A percentile compares a stretch with the other conserved stretches of the same genome.
Evolutionary conservation across 208 protist genomes (phyloP).

Genomic region (Trypanosoma theileri): DNA sequence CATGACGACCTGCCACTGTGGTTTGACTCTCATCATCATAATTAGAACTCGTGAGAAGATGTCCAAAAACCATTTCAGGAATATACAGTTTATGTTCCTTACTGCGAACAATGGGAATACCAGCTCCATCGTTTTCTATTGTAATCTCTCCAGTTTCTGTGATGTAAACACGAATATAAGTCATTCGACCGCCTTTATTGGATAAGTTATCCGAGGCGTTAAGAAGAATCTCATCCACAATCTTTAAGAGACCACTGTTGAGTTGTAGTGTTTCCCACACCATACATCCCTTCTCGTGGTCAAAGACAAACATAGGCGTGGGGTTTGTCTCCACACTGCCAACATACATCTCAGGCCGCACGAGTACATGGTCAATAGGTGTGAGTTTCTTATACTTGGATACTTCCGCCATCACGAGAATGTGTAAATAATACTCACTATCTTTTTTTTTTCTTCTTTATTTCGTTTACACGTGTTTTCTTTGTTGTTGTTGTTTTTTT

Average conservation of each 20-base stretch:
- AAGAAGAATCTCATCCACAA: conserved; percentile 99
- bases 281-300: conserved; percentile 81
- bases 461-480: too few relatives aligned
- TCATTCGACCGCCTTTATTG: conserved; percentile 70
- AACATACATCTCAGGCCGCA: conserved; percentile 98
- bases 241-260: conserved; percentile 96
- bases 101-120: conserved; percentile 93
- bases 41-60: conserved; percentile 96
- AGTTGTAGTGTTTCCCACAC: conserved; percentile 90
- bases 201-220: conserved; percentile 98
- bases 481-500: too few relatives aligned
- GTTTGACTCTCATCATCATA: conserved; percentile 94
- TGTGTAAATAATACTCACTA: background rate
- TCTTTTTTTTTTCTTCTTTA: too few relatives aligned
- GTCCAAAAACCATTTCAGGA: conserved; percentile 97
- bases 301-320: conserved; percentile 88
- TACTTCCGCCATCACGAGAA: conserved; percentile 64
- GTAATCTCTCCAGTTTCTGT: conserved; percentile 87
- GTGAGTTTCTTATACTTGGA: conserved; percentile 92
- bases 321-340: conserved; percentile 91
- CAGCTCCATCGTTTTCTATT: conserved; percentile 95
- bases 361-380: conserved; percentile 96
- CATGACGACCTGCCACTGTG: conserved; percentile 96
- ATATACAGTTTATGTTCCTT: conserved; percentile 94
- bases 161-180: conserved; percentile 92